Evolutionary conservation across 2,329 filamentous ascomycete genomes (phyloP).

Genomic region (Fusarium foetens): DNA sequence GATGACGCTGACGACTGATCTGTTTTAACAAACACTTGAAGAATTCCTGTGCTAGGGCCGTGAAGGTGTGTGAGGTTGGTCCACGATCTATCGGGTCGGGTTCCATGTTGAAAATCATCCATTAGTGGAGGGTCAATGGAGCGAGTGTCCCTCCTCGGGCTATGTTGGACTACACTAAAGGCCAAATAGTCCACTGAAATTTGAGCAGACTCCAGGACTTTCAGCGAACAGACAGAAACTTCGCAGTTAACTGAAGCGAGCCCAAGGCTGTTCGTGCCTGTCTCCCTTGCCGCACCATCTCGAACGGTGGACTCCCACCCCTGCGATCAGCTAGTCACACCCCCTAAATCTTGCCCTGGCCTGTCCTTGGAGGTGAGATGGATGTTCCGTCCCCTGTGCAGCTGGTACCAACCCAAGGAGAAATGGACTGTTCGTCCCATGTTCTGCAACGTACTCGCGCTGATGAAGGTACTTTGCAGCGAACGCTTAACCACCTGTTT

Average conservation of each 20-base stretch:
- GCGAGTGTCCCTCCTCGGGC: not conserved
- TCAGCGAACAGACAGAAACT: constrained; percentile 1
- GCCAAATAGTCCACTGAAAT: constrained; percentile 1
- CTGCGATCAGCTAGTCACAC: constrained; percentile 26
- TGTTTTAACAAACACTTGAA: constrained; percentile 15
- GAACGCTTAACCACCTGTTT: constrained; percentile 12
- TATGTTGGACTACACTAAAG: not conserved
- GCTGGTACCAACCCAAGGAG: constrained; percentile 19
- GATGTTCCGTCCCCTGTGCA: constrained; percentile 26
- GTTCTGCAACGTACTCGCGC: constrained; percentile 16
- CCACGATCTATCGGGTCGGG: constrained; percentile 6
- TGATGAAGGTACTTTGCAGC: constrained; percentile 9
- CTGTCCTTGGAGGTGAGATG: not conserved
- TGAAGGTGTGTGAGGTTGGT: constrained; percentile 13
- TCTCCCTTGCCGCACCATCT: constrained; percentile 42
- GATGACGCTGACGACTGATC: constrained; percentile 10
- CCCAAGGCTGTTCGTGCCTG: constrained; percentile 8
- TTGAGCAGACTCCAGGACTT: not conserved
- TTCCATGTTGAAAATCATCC: constrained; percentile 33
- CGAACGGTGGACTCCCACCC: constrained; percentile 25
- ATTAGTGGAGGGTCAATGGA: constrained; percentile 17
- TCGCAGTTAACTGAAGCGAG: constrained; percentile 9
- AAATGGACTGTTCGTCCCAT: constrained; percentile 40
- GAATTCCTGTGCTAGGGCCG: constrained; percentile 15
- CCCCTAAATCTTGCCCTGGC: constrained; percentile 7